These are phyloP conservation scores for Diaporthe amygdali DNA, from an alignment of 2,329 filamentous ascomycete genomes.

Conservation along the genomic window DNA sequence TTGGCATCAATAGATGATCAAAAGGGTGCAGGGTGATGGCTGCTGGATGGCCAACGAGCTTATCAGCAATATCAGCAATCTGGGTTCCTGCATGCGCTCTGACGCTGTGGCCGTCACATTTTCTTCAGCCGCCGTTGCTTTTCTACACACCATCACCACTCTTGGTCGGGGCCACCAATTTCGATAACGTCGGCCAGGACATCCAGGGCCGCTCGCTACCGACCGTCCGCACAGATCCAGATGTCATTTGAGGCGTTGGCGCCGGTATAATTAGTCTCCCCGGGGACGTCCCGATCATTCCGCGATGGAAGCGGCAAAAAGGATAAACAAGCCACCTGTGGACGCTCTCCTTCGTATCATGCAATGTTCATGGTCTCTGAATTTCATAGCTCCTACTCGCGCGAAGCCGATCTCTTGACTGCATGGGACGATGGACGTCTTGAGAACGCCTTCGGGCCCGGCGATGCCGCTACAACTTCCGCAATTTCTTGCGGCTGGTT, in stretches of 20 bases:
- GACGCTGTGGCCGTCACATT: not conserved
- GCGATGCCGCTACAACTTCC: not conserved
- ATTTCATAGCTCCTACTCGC: not conserved
- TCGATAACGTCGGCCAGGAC: not conserved
- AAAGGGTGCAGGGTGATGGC: not conserved
- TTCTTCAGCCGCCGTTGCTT: not conserved
- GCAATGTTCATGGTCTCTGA: not conserved
- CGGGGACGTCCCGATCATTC: not conserved
- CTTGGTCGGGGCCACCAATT: not conserved
- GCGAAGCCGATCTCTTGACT: not conserved
- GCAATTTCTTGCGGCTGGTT: not conserved
- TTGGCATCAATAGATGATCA: not conserved
- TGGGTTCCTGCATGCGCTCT: not conserved
- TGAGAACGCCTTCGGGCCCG: not conserved
- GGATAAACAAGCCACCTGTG: not conserved
- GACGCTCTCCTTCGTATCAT: not conserved
- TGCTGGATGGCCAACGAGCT: not conserved
- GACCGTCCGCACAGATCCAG: not conserved
- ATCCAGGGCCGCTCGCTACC: not conserved
- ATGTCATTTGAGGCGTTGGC: not conserved
- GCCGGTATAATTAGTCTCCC: not conserved
- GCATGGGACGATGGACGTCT: not conserved
- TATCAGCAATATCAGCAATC: not conserved
- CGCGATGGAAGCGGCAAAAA: too few relatives aligned
- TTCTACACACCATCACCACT: not conserved